Evolutionary conservation across 2,329 filamentous ascomycete genomes (phyloP).

Genomic region (Colletotrichum liriopes): DNA sequence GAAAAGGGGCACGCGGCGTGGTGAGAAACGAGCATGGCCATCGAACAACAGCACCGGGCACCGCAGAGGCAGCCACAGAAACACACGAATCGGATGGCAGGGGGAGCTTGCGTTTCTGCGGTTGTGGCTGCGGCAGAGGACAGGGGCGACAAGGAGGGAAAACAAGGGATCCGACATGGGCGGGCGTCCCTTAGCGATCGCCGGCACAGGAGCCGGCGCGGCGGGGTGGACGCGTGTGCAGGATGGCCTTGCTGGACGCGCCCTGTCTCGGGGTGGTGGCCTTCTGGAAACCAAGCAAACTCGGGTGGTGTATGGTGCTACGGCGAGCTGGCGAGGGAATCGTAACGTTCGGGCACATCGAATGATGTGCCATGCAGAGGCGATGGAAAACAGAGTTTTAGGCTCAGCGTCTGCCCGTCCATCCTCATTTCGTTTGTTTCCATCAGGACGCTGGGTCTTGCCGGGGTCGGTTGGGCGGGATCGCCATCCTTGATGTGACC

Average conservation of each 20-base stretch:
- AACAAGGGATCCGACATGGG: slow-evolving; percentile 21
- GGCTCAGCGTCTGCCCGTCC: slow-evolving; percentile 7
- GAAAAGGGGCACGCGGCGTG: background rate
- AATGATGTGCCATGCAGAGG: background rate
- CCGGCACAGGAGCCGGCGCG: slow-evolving; percentile 38
- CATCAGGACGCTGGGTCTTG: slow-evolving; percentile 6
- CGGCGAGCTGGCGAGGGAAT: background rate
- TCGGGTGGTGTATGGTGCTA: background rate
- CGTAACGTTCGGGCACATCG: background rate
- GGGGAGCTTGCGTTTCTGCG: background rate
- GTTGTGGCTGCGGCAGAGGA: slow-evolving; percentile 6
- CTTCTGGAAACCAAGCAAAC: background rate
- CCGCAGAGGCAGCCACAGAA: background rate
- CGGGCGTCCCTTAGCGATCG: slow-evolving; percentile 33
- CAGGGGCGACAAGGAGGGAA: slow-evolving; percentile 3
- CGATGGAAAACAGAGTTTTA: slow-evolving; percentile 16
- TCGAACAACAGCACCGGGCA: background rate
- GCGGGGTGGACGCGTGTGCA: slow-evolving; percentile 37
- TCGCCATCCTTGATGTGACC: slow-evolving; percentile 7
- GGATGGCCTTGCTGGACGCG: background rate
- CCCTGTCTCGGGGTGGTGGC: slow-evolving; percentile 1
- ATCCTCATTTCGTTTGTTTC: slow-evolving; percentile 39
- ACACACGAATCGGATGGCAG: background rate
- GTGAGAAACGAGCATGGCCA: background rate
- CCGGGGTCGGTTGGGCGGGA: slow-evolving; percentile 14